Evolutionary conservation across 2,329 filamentous ascomycete genomes (phyloP).

Genomic region (Claviceps sp.): DNA sequence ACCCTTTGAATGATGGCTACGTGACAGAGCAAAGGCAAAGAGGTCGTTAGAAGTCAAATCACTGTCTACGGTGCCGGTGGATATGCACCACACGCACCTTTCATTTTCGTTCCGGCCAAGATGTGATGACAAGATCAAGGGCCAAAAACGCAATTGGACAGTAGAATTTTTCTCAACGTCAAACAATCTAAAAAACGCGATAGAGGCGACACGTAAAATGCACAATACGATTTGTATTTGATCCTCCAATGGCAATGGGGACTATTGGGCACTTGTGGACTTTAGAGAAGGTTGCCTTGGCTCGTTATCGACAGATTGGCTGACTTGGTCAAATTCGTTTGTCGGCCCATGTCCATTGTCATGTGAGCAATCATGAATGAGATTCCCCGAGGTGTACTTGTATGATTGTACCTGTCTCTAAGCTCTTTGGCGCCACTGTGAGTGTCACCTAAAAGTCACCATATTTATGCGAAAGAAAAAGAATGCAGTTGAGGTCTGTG

Average conservation of each 20-base stretch:
- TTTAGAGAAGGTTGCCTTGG: background rate
- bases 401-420: too few species aligned
- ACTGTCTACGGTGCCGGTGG: background rate
- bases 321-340: background rate
- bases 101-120: conserved; percentile 4
- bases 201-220: background rate
- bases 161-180: background rate
- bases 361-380: background rate
- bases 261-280: background rate
- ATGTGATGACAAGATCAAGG: background rate
- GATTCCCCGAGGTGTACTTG: background rate
- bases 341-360: background rate
- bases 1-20: conserved; percentile 86
- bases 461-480: background rate
- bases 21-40: background rate
- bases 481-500: background rate
- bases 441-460: background rate
- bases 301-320: background rate
- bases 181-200: background rate
- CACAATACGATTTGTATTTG: background rate
- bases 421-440: background rate
- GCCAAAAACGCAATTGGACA: background rate
- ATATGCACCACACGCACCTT: conserved; percentile 5
- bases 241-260: too few species aligned
- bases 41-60: background rate